These are phyloP conservation scores for Solanum medicagineum DNA, from an alignment of 257 asterid species.

Conservation along the genomic window DNA sequence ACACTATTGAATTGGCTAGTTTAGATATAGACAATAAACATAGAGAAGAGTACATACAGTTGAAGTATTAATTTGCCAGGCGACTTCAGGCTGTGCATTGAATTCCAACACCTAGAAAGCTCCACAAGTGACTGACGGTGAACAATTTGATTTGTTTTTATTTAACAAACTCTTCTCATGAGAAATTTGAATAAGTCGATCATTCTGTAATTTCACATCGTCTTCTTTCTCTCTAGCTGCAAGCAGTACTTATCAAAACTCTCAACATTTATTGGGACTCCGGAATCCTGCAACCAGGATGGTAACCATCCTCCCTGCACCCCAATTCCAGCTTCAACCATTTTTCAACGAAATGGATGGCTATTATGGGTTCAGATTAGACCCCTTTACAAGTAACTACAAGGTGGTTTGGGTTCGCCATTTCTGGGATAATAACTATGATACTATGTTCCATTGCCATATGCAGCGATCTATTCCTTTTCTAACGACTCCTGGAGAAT, in stretches of 20 bases:
- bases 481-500: neutral
- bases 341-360: neutral
- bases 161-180: neutral
- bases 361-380: neutral
- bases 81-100: neutral
- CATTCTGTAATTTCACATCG: constrained; percentile 2
- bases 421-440: neutral
- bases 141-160: neutral
- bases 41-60: neutral
- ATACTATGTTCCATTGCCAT: neutral
- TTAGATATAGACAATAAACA: neutral
- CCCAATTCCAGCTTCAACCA: neutral
- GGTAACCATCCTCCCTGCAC: neutral
- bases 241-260: constrained; percentile 15
- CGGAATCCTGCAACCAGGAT: neutral
- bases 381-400: neutral
- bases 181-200: constrained; percentile 7
- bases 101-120: neutral
- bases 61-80: neutral
- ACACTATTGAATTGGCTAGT: neutral
- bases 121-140: neutral
- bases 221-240: constrained; percentile 12
- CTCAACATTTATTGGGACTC: neutral
- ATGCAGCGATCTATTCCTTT: neutral
- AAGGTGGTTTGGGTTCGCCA: neutral